A percentile compares a stretch with the other conserved stretches of the same genome.
Conservation (phyloP, 1,139 yeast genomes). For the Hyphopichia fennica region DNA sequence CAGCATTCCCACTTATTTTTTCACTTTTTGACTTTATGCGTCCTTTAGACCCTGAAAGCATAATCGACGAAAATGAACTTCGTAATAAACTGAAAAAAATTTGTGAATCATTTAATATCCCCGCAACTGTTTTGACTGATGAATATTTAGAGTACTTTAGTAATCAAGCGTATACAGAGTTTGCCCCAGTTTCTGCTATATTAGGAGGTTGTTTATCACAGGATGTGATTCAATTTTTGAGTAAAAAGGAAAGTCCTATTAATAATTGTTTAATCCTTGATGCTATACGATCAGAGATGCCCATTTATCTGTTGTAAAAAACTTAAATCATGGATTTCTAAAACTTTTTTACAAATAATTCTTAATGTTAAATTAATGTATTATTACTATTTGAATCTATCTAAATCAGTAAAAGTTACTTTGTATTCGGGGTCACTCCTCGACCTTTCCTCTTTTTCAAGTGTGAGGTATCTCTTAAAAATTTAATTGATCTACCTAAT, state of each 20-base stretch:
- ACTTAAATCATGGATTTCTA: neutral
- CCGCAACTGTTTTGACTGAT: slow-evolving; percentile 34
- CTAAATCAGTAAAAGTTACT: neutral
- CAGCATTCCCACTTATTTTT: slow-evolving; percentile 61
- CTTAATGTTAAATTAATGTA: neutral
- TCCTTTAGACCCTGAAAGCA: slow-evolving; percentile 26
- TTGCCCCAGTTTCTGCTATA: slow-evolving; percentile 84
- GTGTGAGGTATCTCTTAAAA: slow-evolving; percentile 42
- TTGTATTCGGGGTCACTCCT: slow-evolving; percentile 34
- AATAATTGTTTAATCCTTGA: slow-evolving; percentile 80
- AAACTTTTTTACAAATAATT: neutral
- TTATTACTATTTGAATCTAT: neutral
- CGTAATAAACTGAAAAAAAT: slow-evolving; percentile 19
- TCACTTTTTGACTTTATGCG: slow-evolving; percentile 49
- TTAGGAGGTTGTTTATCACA: slow-evolving; percentile 91
- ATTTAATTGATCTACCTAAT: slow-evolving; percentile 36
- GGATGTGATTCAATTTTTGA: slow-evolving; percentile 81
- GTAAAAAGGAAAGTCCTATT: slow-evolving; percentile 76
- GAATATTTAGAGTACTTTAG: slow-evolving; percentile 41
- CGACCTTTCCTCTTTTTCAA: slow-evolving; percentile 46
- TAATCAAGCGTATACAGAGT: slow-evolving; percentile 63
- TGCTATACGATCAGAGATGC: slow-evolving; percentile 70
- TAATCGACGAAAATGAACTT: slow-evolving; percentile 33
- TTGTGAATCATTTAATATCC: slow-evolving; percentile 34
- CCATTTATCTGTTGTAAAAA: slow-evolving; percentile 57